phyloP scores from a whole-genome alignment of 2,329 filamentous ascomycete genomes.

The Didymella pomorum region DNA sequence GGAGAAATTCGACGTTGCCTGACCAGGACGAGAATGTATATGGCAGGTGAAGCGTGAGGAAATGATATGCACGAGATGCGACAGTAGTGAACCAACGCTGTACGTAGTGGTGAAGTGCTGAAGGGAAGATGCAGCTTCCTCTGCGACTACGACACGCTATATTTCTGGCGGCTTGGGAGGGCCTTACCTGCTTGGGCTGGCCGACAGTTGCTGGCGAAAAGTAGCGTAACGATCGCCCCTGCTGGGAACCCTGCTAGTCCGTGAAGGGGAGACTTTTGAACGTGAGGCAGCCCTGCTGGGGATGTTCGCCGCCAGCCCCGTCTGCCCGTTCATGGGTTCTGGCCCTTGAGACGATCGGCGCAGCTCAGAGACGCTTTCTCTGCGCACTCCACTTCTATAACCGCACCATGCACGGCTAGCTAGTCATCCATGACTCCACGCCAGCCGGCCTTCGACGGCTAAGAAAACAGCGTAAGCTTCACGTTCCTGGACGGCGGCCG shows the following conservation, averaged over 20 bases:
- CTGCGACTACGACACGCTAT: conserved; percentile 43
- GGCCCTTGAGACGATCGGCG: conserved; percentile 50
- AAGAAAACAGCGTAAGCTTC: conserved; percentile 35
- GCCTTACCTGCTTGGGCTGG: conserved; percentile 19
- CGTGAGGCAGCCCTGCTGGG: conserved; percentile 42
- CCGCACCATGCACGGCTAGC: conserved; percentile 37
- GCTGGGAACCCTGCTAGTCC: conserved; percentile 33
- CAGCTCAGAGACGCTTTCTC: conserved; percentile 25
- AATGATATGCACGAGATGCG: conserved; percentile 36
- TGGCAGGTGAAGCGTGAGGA: conserved; percentile 38
- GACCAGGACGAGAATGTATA: conserved; percentile 23
- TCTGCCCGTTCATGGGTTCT: conserved; percentile 42
- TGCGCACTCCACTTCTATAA: conserved; percentile 31
- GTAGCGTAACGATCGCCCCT: conserved; percentile 46
- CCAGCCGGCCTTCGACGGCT: conserved; percentile 27
- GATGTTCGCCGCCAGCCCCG: conserved; percentile 40
- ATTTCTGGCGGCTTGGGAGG: conserved; percentile 24
- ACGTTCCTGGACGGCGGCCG: conserved; percentile 43
- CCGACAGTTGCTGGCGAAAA: conserved; percentile 30
- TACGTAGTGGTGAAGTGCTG: conserved; percentile 30
- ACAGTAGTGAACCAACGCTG: conserved; percentile 29
- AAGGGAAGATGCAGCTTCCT: conserved; percentile 33
- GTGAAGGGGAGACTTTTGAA: conserved; percentile 22
- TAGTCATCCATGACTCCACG: conserved; percentile 33
- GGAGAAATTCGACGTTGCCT: conserved; percentile 35